Evolutionary conservation across 225 moss, liverwort and hornwort genomes (phyloP).

Genomic region (Sphagnum contortum): DNA sequence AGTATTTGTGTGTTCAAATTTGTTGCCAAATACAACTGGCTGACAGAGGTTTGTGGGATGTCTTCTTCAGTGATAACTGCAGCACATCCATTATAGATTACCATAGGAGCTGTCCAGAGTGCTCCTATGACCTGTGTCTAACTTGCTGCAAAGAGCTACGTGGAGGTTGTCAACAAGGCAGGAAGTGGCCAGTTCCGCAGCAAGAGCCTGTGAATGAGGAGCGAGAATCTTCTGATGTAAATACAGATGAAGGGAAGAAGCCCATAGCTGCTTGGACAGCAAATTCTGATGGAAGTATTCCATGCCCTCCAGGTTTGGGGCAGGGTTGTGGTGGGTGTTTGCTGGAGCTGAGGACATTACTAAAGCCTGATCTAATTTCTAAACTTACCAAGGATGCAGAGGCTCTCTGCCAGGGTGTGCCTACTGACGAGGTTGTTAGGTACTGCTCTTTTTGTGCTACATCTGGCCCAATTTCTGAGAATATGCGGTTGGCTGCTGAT

Average conservation of each 20-base stretch:
- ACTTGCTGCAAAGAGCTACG: slow-evolving; percentile 60
- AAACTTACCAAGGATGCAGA: slow-evolving; percentile 30
- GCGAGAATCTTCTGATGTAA: too few species aligned
- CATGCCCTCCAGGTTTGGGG: slow-evolving; percentile 41
- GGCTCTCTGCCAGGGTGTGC: slow-evolving; percentile 13
- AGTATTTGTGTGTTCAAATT: too few species aligned
- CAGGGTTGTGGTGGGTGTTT: slow-evolving; percentile 44
- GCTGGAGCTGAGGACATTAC: slow-evolving; percentile 27
- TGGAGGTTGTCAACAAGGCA: slow-evolving; percentile 26
- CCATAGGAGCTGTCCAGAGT: slow-evolving; percentile 48
- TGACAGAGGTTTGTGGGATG: too few species aligned
- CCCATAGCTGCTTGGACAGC: slow-evolving; percentile 10
- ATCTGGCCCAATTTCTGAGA: not conserved
- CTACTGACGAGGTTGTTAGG: slow-evolving; percentile 10
- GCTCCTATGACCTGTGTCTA: slow-evolving; percentile 58
- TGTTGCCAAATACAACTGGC: too few species aligned
- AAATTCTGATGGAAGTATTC: slow-evolving; percentile 26
- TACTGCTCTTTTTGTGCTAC: slow-evolving; percentile 19
- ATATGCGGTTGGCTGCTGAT: slow-evolving; percentile 27
- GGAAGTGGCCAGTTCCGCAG: slow-evolving; percentile 28
- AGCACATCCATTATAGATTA: slow-evolving; percentile 68
- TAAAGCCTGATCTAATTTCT: slow-evolving; percentile 21
- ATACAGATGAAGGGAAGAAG: too few species aligned
- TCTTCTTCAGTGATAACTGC: slow-evolving; percentile 45
- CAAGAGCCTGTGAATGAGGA: slow-evolving; percentile 13